Evolutionary conservation across 1,139 yeast genomes (phyloP).

Genomic region (Lodderomyces jiufengensis): DNA sequence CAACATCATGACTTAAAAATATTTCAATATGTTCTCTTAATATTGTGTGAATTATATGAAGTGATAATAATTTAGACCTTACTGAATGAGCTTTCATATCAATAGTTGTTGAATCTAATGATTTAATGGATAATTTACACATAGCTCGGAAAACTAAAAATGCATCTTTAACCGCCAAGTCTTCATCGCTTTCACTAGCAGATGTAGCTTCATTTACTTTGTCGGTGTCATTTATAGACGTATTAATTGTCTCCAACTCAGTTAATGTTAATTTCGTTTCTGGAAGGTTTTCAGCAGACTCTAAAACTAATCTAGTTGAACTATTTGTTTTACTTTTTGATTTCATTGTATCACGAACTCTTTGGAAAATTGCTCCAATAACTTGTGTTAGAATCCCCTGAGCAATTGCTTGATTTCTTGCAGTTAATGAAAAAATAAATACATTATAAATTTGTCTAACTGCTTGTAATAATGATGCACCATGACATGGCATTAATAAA

Average conservation of each 20-base stretch:
- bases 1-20: constrained; percentile 64
- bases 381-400: constrained; percentile 94
- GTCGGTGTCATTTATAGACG: constrained; percentile 48
- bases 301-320: constrained; percentile 1
- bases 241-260: constrained; percentile 53
- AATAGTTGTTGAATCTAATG: constrained; percentile 62
- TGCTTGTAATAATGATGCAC: constrained; percentile 83
- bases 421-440: constrained; percentile 76
- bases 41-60: constrained; percentile 84
- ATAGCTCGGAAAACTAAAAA: constrained; percentile 88
- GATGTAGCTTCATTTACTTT: constrained; percentile 47
- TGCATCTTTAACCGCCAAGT: constrained; percentile 80
- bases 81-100: constrained; percentile 92
- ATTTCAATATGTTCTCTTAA: constrained; percentile 82
- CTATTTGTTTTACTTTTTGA: constrained; percentile 17
- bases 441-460: constrained; percentile 91
- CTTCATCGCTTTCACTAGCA: constrained; percentile 52
- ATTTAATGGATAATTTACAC: constrained; percentile 87
- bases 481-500: constrained; percentile 82
- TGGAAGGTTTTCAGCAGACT: constrained; percentile 2
- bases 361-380: constrained; percentile 77
- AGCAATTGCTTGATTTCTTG: constrained; percentile 88
- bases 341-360: constrained; percentile 46
- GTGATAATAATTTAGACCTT: constrained; percentile 82
- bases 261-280: constrained; percentile 50